phyloP scores from a whole-genome alignment of 495 filamentous ascomycete genomes.

The Symbiotaphrina buchneri region DNA sequence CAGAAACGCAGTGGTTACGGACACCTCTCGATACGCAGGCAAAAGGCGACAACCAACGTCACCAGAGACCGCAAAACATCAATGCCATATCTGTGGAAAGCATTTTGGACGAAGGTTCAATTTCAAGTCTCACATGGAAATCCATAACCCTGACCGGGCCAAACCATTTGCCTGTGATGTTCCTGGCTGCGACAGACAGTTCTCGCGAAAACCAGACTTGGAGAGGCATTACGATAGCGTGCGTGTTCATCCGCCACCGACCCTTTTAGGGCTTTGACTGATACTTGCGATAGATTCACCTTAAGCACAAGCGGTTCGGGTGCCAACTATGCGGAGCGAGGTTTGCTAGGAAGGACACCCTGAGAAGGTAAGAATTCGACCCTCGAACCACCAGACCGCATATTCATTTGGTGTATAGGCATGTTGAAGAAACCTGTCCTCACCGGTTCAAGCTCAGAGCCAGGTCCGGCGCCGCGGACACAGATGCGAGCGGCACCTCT shows the following conservation, averaged over 20 bases:
- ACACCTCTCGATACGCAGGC: slow-evolving; percentile 14
- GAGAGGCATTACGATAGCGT: slow-evolving; percentile 64
- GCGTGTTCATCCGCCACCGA: slow-evolving; percentile 11
- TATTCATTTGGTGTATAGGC: slow-evolving; percentile 24
- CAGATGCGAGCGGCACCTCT: too few species aligned
- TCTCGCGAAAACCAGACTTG: slow-evolving; percentile 70
- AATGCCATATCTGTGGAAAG: slow-evolving; percentile 57
- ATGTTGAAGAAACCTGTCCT: slow-evolving; percentile 61
- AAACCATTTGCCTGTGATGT: slow-evolving; percentile 45
- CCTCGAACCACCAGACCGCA: slow-evolving; percentile 1
- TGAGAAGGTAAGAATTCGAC: slow-evolving; percentile 36
- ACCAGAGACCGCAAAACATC: slow-evolving; percentile 50
- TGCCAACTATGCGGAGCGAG: slow-evolving; percentile 50
- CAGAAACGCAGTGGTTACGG: too few species aligned
- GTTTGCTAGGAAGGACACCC: slow-evolving; percentile 68
- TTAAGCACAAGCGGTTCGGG: slow-evolving; percentile 44
- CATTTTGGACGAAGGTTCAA: slow-evolving; percentile 79
- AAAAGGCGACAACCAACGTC: slow-evolving; percentile 38
- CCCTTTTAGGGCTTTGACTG: slow-evolving; percentile 4
- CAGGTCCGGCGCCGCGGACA: too few species aligned
- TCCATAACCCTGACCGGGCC: slow-evolving; percentile 54
- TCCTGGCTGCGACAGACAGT: slow-evolving; percentile 44
- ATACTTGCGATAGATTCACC: slow-evolving; percentile 28
- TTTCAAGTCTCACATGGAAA: slow-evolving; percentile 76
- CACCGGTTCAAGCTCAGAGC: slow-evolving; percentile 36